Conservation (phyloP, 2,329 filamentous ascomycete species). For the Aspergillus novofumigatus region DNA sequence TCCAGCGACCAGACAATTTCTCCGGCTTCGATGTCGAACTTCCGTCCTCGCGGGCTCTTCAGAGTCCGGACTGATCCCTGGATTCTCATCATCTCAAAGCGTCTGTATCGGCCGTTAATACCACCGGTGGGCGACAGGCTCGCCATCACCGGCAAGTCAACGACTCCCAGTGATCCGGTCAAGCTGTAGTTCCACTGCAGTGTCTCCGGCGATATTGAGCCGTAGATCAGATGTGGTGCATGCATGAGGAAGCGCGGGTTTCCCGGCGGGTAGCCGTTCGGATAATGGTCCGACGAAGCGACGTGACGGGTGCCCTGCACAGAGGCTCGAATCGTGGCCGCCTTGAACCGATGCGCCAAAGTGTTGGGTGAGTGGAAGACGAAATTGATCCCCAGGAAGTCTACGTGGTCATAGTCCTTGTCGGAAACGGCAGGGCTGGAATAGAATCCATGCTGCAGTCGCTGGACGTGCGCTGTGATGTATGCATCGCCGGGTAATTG, state of each 20-base stretch:
- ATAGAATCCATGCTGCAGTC: constrained; percentile 49
- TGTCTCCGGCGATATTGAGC: constrained; percentile 45
- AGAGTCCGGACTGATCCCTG: constrained; percentile 45
- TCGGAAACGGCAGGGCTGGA: constrained; percentile 42
- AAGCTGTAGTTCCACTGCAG: constrained; percentile 48
- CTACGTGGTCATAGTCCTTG: constrained; percentile 39
- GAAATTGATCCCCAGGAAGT: constrained; percentile 48
- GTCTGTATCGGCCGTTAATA: constrained; percentile 39
- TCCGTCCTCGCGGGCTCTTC: constrained; percentile 29
- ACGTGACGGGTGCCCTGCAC: constrained; percentile 11
- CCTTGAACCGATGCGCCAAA: constrained; percentile 44
- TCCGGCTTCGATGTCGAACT: constrained; percentile 41
- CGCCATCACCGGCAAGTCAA: constrained; percentile 42
- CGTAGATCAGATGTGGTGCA: constrained; percentile 48
- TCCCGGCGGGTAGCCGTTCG: constrained; percentile 12
- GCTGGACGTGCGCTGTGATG: constrained; percentile 48
- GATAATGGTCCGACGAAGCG: background rate
- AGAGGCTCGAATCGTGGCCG: constrained; percentile 42
- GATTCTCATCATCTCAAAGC: constrained; percentile 50
- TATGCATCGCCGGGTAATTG: constrained; percentile 46
- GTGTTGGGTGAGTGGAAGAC: constrained; percentile 47
- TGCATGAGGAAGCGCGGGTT: constrained; percentile 47
- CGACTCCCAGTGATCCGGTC: constrained; percentile 44
- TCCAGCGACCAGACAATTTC: constrained; percentile 50
- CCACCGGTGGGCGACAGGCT: constrained; percentile 41